phyloP scores from a whole-genome alignment of 495 filamentous ascomycete species.

The Talaromyces stipitatus region DNA sequence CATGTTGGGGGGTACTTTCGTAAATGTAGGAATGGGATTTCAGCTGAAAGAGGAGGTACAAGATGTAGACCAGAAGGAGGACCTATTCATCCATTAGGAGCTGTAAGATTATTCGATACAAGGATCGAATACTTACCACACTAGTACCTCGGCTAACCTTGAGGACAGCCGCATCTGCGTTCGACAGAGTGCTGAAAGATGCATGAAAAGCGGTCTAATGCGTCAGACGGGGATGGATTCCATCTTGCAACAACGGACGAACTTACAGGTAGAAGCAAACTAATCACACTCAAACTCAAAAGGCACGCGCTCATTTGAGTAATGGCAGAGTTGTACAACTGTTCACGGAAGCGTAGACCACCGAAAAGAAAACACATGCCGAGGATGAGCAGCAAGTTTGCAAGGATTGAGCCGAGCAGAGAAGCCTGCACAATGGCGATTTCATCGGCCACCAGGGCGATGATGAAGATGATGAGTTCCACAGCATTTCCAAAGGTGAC shows the following conservation, averaged over 20 bases:
- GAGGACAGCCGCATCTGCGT: slow-evolving; percentile 62
- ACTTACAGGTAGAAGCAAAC: slow-evolving; percentile 65
- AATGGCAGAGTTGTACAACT: slow-evolving; percentile 91
- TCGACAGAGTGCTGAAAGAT: slow-evolving; percentile 56
- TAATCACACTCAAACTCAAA: slow-evolving; percentile 81
- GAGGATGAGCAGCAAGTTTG: slow-evolving; percentile 79
- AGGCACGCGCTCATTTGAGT: slow-evolving; percentile 94
- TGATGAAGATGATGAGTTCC: slow-evolving; percentile 76
- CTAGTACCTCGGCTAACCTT: slow-evolving; percentile 86
- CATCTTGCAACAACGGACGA: background rate
- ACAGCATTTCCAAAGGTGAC: slow-evolving; percentile 88
- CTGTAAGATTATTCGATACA: background rate
- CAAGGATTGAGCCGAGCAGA: slow-evolving; percentile 78
- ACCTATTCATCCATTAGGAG: slow-evolving; percentile 31
- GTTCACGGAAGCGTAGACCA: slow-evolving; percentile 80
- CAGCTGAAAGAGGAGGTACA: slow-evolving; percentile 86
- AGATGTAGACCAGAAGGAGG: slow-evolving; percentile 70
- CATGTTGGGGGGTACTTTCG: slow-evolving; percentile 78
- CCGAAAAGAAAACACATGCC: slow-evolving; percentile 87
- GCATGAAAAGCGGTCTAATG: slow-evolving; percentile 77
- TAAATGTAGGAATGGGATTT: slow-evolving; percentile 91
- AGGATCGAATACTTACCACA: slow-evolving; percentile 47
- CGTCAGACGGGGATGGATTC: background rate
- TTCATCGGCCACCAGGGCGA: slow-evolving; percentile 65
- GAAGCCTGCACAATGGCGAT: slow-evolving; percentile 88